Conservation (phyloP, 1,139 yeast genomes). For the Candida sanyaensis region DNA sequence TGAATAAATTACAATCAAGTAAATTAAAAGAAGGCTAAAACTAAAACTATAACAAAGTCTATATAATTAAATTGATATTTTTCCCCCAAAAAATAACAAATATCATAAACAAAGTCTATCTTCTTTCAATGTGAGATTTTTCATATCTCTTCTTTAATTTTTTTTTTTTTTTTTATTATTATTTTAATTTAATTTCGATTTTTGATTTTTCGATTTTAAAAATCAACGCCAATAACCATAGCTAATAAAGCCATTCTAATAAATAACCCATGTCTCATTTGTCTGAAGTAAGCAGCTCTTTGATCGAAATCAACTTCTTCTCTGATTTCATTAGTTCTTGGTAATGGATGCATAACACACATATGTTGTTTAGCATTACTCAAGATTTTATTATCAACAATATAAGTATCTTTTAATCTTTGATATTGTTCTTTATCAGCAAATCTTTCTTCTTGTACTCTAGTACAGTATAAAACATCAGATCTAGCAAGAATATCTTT, state of each 20-base stretch:
- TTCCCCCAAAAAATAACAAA: conserved; percentile 4
- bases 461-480: conserved; percentile 95
- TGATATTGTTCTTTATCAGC: conserved; percentile 73
- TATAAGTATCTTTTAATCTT: conserved; percentile 86
- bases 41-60: background rate
- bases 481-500: conserved; percentile 84
- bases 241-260: conserved; percentile 99
- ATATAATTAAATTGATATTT: background rate
- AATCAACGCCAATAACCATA: conserved; percentile 91
- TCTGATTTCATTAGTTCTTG: conserved; percentile 93
- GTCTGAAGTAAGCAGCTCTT: conserved; percentile 99
- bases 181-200: background rate
- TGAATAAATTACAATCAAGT: background rate
- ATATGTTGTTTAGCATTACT: conserved; percentile 95
- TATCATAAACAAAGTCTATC: background rate
- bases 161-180: too few species aligned
- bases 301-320: conserved; percentile 99
- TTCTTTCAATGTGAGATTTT: background rate
- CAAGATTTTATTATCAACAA: conserved; percentile 89
- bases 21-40: background rate
- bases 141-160: too few species aligned
- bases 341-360: conserved; percentile 99
- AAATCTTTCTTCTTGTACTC: conserved; percentile 98
- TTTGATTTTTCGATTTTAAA: conserved; percentile 21
- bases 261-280: conserved; percentile 96